A percentile compares a stretch with the other conserved stretches of the same genome.
Conservation (phyloP, 371 early-diverging fungal species). For the Apophysomyces sp. region DNA sequence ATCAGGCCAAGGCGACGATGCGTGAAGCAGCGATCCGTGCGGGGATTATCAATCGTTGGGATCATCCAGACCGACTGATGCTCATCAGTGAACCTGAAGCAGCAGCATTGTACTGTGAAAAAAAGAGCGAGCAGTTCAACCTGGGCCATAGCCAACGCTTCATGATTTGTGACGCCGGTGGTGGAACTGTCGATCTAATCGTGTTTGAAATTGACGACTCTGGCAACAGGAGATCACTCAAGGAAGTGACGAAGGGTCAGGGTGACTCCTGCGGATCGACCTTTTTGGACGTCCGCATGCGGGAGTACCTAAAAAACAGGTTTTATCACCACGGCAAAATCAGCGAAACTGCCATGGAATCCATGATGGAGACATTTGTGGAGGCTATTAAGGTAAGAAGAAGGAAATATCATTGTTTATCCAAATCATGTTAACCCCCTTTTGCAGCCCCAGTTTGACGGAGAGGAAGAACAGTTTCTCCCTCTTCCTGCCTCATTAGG, state of each 20-base stretch:
- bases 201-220: constrained; percentile 50
- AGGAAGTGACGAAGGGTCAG: constrained; percentile 54
- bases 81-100: constrained; percentile 55
- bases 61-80: constrained; percentile 49
- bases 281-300: constrained; percentile 54
- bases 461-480: constrained; percentile 58
- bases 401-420: constrained; percentile 3
- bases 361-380: constrained; percentile 47
- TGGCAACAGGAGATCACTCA: constrained; percentile 37
- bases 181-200: constrained; percentile 65
- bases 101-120: constrained; percentile 49
- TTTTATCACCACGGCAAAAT: constrained; percentile 42
- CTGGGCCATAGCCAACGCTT: constrained; percentile 50
- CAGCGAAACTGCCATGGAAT: constrained; percentile 47
- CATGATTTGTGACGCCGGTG: constrained; percentile 69
- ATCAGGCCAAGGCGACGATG: constrained; percentile 50
- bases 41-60: constrained; percentile 44
- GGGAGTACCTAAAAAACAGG: constrained; percentile 45
- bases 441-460: constrained; percentile 57
- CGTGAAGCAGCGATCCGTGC: constrained; percentile 49
- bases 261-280: constrained; percentile 60
- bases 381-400: constrained; percentile 45
- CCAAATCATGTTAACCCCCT: neutral
- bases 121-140: constrained; percentile 47
- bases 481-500: constrained; percentile 53